Conservation (phyloP, 2,329 filamentous ascomycete species). For the Claviceps sp. region DNA sequence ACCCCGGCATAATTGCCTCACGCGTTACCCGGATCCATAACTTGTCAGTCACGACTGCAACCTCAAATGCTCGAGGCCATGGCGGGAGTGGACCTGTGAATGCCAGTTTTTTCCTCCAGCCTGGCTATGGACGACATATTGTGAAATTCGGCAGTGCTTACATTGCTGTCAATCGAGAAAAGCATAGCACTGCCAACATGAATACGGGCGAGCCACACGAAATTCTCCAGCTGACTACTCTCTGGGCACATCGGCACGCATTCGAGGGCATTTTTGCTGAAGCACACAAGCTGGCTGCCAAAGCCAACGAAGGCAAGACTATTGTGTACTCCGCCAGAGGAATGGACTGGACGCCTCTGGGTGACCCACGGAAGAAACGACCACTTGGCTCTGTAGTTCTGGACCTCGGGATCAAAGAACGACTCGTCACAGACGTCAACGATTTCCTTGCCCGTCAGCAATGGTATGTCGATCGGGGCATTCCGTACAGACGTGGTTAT, state of each 20-base stretch:
- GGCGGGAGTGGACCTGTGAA: slow-evolving; percentile 52
- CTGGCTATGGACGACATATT: slow-evolving; percentile 80
- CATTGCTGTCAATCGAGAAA: slow-evolving; percentile 74
- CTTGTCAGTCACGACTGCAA: slow-evolving; percentile 41
- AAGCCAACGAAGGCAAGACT: slow-evolving; percentile 82
- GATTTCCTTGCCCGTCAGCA: slow-evolving; percentile 68
- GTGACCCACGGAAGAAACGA: slow-evolving; percentile 71
- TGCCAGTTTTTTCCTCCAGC: slow-evolving; percentile 77
- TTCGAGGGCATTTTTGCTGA: slow-evolving; percentile 85
- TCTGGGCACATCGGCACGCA: slow-evolving; percentile 78
- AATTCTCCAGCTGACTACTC: slow-evolving; percentile 79
- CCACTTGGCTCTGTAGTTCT: slow-evolving; percentile 80
- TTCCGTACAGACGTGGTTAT: slow-evolving; percentile 83
- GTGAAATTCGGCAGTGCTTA: slow-evolving; percentile 78
- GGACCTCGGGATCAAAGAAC: slow-evolving; percentile 70
- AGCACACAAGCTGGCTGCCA: slow-evolving; percentile 66
- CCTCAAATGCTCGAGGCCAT: slow-evolving; percentile 45
- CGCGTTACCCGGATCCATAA: slow-evolving; percentile 47
- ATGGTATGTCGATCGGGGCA: slow-evolving; percentile 92
- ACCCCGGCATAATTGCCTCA: slow-evolving; percentile 43
- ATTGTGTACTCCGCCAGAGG: slow-evolving; percentile 78
- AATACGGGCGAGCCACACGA: slow-evolving; percentile 85
- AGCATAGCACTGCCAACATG: slow-evolving; percentile 69
- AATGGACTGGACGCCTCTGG: slow-evolving; percentile 74
- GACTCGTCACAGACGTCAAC: slow-evolving; percentile 64